Conservation (phyloP, 2,329 filamentous ascomycete species). For the Fusarium sp. region DNA sequence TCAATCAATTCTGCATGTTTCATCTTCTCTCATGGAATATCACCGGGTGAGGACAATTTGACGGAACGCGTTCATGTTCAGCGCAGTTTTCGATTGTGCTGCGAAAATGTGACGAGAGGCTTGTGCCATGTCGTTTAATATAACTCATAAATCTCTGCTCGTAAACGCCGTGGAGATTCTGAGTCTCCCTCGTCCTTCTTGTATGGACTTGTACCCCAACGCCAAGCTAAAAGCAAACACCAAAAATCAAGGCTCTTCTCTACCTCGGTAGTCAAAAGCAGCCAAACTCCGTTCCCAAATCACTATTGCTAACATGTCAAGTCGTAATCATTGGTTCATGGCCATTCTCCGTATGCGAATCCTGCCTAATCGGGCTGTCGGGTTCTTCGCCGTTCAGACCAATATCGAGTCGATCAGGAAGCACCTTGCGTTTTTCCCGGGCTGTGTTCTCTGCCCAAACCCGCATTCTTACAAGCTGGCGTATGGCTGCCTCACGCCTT, state of each 20-base stretch:
- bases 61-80: too few relatives aligned
- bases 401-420: slow-evolving; percentile 56
- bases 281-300: slow-evolving; percentile 28
- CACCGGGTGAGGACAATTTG: too few relatives aligned
- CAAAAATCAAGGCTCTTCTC: slow-evolving; percentile 25
- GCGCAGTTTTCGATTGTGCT: not conserved
- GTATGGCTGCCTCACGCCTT: slow-evolving; percentile 85
- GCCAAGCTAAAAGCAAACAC: slow-evolving; percentile 34
- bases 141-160: not conserved
- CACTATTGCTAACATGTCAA: slow-evolving; percentile 48
- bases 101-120: not conserved
- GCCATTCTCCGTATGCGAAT: slow-evolving; percentile 55
- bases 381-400: slow-evolving; percentile 57
- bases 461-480: slow-evolving; percentile 84
- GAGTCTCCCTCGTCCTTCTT: slow-evolving; percentile 27
- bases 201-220: slow-evolving; percentile 36
- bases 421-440: slow-evolving; percentile 50
- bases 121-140: slow-evolving; percentile 6
- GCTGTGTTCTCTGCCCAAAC: slow-evolving; percentile 86
- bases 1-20: not conserved
- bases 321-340: slow-evolving; percentile 69
- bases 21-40: too few relatives aligned
- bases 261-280: slow-evolving; percentile 29
- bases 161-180: slow-evolving; percentile 36
- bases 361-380: slow-evolving; percentile 45